phyloP scores from a whole-genome alignment of 1,284 basidiomycete species.

The Marasmius fiardii region DNA sequence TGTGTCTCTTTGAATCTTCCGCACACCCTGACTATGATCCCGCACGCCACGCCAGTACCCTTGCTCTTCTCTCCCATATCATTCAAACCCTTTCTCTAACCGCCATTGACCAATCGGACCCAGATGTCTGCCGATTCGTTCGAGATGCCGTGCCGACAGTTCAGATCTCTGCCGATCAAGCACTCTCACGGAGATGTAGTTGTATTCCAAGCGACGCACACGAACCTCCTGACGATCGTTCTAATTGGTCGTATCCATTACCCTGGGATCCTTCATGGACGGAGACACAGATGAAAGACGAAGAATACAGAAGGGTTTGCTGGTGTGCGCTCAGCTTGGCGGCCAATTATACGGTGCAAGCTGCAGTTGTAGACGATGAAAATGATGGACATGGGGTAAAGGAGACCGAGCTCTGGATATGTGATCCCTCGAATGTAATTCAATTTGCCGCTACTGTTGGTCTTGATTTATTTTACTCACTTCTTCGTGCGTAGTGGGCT shows the following conservation, averaged over 20 bases:
- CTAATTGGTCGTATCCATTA: conserved; percentile 47
- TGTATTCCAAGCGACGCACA: conserved; percentile 44
- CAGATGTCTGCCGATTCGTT: conserved; percentile 29
- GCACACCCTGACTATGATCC: conserved; percentile 62
- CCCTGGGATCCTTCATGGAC: conserved; percentile 62
- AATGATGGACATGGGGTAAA: conserved; percentile 23
- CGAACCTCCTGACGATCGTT: conserved; percentile 34
- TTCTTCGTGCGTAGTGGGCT: conserved; percentile 27
- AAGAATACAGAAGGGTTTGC: conserved; percentile 68
- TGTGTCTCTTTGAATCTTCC: conserved; percentile 72
- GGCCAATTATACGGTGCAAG: conserved; percentile 61
- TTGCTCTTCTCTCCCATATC: conserved; percentile 60
- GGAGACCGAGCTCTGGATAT: conserved; percentile 52
- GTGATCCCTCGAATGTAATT: conserved; percentile 63
- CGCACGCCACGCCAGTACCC: conserved; percentile 47
- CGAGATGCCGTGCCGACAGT: conserved; percentile 27
- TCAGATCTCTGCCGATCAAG: conserved; percentile 22
- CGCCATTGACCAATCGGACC: conserved; percentile 51
- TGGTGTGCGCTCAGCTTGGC: conserved; percentile 70
- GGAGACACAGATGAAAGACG: conserved; percentile 50
- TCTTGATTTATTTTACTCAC: conserved; percentile 9
- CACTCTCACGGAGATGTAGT: conserved; percentile 37
- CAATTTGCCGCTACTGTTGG: conserved; percentile 8
- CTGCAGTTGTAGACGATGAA: conserved; percentile 54
- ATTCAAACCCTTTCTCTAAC: conserved; percentile 54